phyloP scores from a whole-genome alignment of 2,329 filamentous ascomycete genomes.

The Lasiodiplodia sp. region DNA sequence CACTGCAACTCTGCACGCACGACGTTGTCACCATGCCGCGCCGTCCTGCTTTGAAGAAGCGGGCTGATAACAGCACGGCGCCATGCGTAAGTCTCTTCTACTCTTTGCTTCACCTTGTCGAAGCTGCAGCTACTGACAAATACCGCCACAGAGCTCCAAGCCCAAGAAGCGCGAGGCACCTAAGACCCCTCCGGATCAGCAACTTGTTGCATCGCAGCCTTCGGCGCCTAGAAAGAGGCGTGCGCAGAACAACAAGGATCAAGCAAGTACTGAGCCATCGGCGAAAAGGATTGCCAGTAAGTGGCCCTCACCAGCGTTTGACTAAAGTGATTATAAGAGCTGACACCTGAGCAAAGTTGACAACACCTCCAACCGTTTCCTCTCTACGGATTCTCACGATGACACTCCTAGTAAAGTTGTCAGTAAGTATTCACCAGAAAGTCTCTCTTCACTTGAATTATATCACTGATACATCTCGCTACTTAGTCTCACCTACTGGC shows the following conservation, averaged over 20 bases:
- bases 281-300: no score
- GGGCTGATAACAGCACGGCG: rapidly evolving
- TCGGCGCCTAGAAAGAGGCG: background rate
- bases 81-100: background rate
- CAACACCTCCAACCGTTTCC: no score
- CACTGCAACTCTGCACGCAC: no score
- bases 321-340: background rate
- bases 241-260: no score
- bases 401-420: background rate
- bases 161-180: background rate
- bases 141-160: background rate
- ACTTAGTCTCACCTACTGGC: background rate
- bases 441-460: background rate
- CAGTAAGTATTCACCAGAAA: background rate
- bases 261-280: no score
- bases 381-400: no score
- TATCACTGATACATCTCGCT: no score
- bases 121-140: background rate
- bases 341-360: background rate
- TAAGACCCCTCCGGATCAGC: background rate
- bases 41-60: background rate
- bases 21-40: no score
- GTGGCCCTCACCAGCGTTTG: no score
- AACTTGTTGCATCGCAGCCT: background rate
- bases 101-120: background rate